phyloP scores from a whole-genome alignment of 2,329 filamentous ascomycete species.

The Thelonectria rubi region DNA sequence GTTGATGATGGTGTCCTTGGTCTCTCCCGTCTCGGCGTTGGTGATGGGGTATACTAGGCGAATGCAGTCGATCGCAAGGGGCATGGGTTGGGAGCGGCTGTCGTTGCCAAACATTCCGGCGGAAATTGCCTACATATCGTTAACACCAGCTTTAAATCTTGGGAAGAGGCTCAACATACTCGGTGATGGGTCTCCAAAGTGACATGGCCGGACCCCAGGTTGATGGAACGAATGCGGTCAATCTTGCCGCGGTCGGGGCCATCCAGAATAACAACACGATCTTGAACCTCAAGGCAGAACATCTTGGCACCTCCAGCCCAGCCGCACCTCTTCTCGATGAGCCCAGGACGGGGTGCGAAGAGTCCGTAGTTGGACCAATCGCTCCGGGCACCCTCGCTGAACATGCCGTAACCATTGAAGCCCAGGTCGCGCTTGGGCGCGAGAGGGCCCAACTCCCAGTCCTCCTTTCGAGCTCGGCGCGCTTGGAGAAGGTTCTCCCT shows the following conservation, averaged over 20 bases:
- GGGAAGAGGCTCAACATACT: slow-evolving; percentile 57
- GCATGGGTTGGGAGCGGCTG: slow-evolving; percentile 45
- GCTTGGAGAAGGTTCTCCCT: slow-evolving; percentile 51
- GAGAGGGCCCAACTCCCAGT: slow-evolving; percentile 81
- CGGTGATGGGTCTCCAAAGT: slow-evolving; percentile 69
- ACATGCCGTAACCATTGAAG: slow-evolving; percentile 68
- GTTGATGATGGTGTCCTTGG: slow-evolving; percentile 80
- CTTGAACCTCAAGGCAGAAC: slow-evolving; percentile 72
- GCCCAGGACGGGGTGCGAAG: slow-evolving; percentile 43
- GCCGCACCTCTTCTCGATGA: slow-evolving; percentile 55
- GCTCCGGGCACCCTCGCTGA: slow-evolving; percentile 49
- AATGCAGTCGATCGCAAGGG: slow-evolving; percentile 75
- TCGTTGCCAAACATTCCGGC: slow-evolving; percentile 45
- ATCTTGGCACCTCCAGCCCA: slow-evolving; percentile 66
- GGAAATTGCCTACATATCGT: slow-evolving; percentile 39
- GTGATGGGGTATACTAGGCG: slow-evolving; percentile 82
- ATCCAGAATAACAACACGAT: slow-evolving; percentile 83
- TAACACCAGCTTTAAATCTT: not conserved
- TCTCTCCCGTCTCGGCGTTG: slow-evolving; percentile 69
- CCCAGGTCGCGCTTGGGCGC: slow-evolving; percentile 80
- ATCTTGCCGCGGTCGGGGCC: slow-evolving; percentile 87
- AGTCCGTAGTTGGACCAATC: slow-evolving; percentile 48
- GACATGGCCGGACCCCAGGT: slow-evolving; percentile 63
- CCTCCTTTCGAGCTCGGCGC: slow-evolving; percentile 69
- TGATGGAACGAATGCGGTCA: slow-evolving; percentile 70